Evolutionary conservation across 768 basidiomycete genomes (phyloP), one percentile per base, ranked within the genome.

Genomic region (Kwoniella botswanensis): DNA sequence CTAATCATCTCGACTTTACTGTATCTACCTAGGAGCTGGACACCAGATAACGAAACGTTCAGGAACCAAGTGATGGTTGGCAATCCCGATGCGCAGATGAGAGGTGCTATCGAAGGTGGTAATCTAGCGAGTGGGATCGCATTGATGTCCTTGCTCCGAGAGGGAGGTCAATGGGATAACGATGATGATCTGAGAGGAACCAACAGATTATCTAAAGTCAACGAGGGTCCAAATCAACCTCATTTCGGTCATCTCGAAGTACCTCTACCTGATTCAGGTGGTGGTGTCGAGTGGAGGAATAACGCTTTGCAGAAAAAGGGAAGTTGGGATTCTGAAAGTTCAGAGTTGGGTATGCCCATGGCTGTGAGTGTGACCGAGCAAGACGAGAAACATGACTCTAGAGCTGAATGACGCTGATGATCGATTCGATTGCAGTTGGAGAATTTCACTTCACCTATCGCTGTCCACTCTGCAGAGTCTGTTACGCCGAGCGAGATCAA

Each of bases 111-210:
- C 12, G 52, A 42, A 22, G 61, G 12, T 7, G 56, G 21, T 3
- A 76, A 75, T 42, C 26, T 67, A 15, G 63, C 74, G 21, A 72
- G 56, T 55, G 68, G 68, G 15, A 60, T 68, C 69, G 72, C 72
- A 10, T 65, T 79, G 62, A 77, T 77, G 74, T 74, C 78, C 1
- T 64, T 79, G 0, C 67, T 79, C 2, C 58, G 78, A 10, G 76
- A 79, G 71, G 78, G 76, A 7, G 78, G 74, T 12, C 78, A 79
- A 54, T 77, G 74, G 74, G 78, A 78, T 46, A 70, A 73, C 17
- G 61, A 60, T 13, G 74, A 75, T 58, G 74, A 79, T 60, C 22
- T 73, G 22, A 43, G 68, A 42, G 59, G 10, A 7, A 35, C 35
- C 35, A 62, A 26, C 10, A 67, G 56, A 35, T 13, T 65, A 22